These are phyloP conservation scores for Tolypocladium inflatum DNA, from an alignment of 2,329 filamentous ascomycete species.

Conservation along the genomic window DNA sequence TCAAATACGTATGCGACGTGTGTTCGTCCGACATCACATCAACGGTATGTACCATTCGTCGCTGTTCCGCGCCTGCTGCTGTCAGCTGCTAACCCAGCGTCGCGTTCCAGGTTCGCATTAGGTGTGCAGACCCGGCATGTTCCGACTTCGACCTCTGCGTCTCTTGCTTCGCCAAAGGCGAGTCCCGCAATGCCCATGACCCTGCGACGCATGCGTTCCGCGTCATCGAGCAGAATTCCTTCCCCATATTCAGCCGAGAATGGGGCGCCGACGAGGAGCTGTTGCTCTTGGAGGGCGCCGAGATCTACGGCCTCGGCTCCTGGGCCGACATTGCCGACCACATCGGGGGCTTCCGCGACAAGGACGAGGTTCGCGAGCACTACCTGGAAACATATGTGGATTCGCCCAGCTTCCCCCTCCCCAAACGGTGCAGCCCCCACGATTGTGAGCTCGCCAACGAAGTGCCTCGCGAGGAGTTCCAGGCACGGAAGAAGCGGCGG, in stretches of 20 bases:
- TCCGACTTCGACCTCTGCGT: constrained; percentile 97
- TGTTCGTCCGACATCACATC: constrained; percentile 96
- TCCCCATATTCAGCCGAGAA: constrained; percentile 87
- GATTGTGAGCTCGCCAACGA: constrained; percentile 71
- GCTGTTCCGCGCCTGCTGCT: neutral
- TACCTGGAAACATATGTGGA: constrained; percentile 84
- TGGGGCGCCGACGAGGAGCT: constrained; percentile 98
- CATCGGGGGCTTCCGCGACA: constrained; percentile 88
- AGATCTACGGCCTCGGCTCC: constrained; percentile 91
- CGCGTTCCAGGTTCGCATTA: constrained; percentile 69
- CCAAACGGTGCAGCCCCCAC: constrained; percentile 72
- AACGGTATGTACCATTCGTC: constrained; percentile 53
- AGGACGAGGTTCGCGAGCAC: constrained; percentile 92
- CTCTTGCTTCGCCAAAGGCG: constrained; percentile 80
- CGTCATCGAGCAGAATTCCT: constrained; percentile 97
- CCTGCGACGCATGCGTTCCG: constrained; percentile 79
- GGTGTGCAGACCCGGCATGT: constrained; percentile 75
- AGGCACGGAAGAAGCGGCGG: constrained; percentile 80
- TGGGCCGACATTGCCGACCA: constrained; percentile 98
- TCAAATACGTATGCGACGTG: constrained; percentile 95
- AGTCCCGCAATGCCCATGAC: constrained; percentile 73
- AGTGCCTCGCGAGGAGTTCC: constrained; percentile 86
- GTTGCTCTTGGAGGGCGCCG: constrained; percentile 84
- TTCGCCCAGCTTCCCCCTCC: constrained; percentile 75
- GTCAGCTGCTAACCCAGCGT: constrained; percentile 5